Evolutionary conservation across 768 basidiomycete genomes (phyloP), one percentile per base, ranked within the genome.

Genomic region (Rhizopogon vesiculosus): DNA sequence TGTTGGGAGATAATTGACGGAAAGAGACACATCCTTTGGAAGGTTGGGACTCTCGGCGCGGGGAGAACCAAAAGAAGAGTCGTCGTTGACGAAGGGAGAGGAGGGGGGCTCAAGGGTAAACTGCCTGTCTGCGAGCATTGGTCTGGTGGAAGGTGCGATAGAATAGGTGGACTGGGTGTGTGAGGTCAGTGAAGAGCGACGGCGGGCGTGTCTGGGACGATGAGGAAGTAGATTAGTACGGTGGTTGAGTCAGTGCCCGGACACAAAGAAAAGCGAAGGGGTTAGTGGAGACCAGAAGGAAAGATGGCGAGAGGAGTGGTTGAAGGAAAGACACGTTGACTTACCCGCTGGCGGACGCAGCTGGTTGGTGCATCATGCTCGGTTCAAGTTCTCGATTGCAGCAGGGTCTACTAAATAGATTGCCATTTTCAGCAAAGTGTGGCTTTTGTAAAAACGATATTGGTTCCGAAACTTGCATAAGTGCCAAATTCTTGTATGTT

Each of bases 1-100:
- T 54, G 76, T 72, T 10, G 90, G 90, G 19, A 91, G 75, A 66
- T 89, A 93, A 69, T 90, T 88, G 63, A 87, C 77, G 53, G 78
- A 79, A 57, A 89, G 79, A 8, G 76, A 78, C 38, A 65, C 15
- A 19, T 61, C 60, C 42, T 46, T 57, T 38, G 55, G 29, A 10
- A 42, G 48, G 22, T 9, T 44, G 6, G 43, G 16, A 3, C 12
- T 46, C 3, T 51, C 56, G 3, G 49, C 2, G 18, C 49, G 55
- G 7, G 66, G 67, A 13, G 62, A 68, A 25, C 64, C 52, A 28
- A 64, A 58, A 54, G 67, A 13, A 56, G 56, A 12, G 7, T 52
- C 56, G 9, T 53, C 49, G 52, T 55, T 58, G 25, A 67, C 67
- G 59, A 78, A 80, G 35, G 77, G 77, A n/a, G 66, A 61, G 40